A percentile compares a stretch with the other conserved stretches of the same genome.
phyloP scores from a whole-genome alignment of 257 asterid species.

The Leptodermis oblonga region DNA sequence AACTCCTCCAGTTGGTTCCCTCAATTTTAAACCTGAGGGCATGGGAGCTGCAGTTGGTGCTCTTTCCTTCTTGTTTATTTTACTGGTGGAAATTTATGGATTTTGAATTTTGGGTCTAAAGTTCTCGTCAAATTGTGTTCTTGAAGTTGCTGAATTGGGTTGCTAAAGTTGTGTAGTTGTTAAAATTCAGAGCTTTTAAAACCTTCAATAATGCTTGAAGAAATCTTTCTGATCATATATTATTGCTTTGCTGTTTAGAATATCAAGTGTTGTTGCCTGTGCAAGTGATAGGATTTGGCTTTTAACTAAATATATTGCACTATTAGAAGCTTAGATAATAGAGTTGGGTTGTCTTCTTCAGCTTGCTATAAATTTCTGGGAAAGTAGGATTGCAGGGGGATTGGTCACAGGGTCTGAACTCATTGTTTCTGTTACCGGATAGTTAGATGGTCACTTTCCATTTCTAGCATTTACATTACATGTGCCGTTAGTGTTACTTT shows the following conservation, averaged over 20 bases:
- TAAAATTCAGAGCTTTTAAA: not conserved
- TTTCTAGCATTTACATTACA: too few relatives aligned
- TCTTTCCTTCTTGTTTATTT: not conserved
- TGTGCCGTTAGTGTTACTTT: too few relatives aligned
- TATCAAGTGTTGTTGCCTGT: not conserved
- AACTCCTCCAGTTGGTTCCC: conserved; percentile 60
- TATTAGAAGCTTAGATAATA: not conserved
- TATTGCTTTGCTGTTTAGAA: not conserved
- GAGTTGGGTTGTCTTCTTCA: not conserved
- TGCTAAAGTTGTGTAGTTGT: not conserved
- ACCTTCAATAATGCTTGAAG: not conserved
- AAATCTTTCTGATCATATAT: not conserved
- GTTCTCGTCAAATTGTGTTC: not conserved
- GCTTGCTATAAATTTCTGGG: too few relatives aligned
- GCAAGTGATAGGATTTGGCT: not conserved
- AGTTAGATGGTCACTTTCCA: too few relatives aligned
- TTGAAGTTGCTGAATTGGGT: not conserved
- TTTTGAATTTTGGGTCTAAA: not conserved
- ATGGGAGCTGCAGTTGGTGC: conserved; percentile 82
- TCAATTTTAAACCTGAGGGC: conserved; percentile 54
- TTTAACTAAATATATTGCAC: not conserved
- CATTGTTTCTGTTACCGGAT: too few relatives aligned
- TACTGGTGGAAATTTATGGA: too few relatives aligned
- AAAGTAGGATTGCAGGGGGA: too few relatives aligned
- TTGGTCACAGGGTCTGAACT: too few relatives aligned